phyloP scores from a whole-genome alignment of 2,329 filamentous ascomycete species.

The Colletotrichum sp. region DNA sequence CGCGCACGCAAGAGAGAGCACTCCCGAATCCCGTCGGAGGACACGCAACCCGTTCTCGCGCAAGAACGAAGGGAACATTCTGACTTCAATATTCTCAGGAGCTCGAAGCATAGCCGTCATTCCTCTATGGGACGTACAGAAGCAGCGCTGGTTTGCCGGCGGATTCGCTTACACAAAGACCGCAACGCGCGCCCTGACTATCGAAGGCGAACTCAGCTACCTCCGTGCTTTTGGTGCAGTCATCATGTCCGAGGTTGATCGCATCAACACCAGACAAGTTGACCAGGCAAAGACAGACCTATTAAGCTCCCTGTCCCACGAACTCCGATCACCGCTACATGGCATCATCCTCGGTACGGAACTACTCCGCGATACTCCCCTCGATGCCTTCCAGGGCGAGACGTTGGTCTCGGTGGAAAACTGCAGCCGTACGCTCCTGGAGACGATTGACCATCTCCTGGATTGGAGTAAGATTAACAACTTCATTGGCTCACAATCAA shows the following conservation, averaged over 20 bases:
- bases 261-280: constrained; percentile 40
- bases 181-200: constrained; percentile 46
- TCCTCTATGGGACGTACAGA: constrained; percentile 51
- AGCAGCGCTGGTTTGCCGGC: constrained; percentile 53
- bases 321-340: constrained; percentile 65
- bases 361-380: constrained; percentile 53
- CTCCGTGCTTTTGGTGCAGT: constrained; percentile 57
- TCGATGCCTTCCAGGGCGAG: constrained; percentile 47
- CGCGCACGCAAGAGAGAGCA: not conserved
- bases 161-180: constrained; percentile 53
- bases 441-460: constrained; percentile 54
- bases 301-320: constrained; percentile 65
- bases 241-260: constrained; percentile 61
- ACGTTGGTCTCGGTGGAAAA: constrained; percentile 49
- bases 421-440: constrained; percentile 49
- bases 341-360: constrained; percentile 62
- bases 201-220: constrained; percentile 54
- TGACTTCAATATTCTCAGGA: constrained; percentile 41
- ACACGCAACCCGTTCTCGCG: not conserved
- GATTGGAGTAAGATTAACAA: constrained; percentile 47
- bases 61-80: constrained; percentile 29
- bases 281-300: constrained; percentile 61
- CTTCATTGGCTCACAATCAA: constrained; percentile 22
- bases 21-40: not conserved
- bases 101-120: constrained; percentile 52